These are phyloP conservation scores for Gastrolobium villosum DNA, from an alignment of 306 rosid species.

Conservation along the genomic window DNA sequence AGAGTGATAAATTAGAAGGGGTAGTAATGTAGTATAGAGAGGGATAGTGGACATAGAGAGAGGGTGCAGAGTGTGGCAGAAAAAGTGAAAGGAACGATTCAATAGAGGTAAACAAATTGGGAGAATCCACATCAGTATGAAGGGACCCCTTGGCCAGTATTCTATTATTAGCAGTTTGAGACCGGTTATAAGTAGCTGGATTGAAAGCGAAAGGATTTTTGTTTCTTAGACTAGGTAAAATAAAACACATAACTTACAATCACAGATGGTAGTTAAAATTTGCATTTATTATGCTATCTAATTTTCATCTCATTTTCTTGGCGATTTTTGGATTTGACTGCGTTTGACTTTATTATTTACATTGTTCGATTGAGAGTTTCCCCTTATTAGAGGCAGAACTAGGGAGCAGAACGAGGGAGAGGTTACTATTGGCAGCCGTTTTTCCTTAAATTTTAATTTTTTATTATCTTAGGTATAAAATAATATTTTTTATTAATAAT, in stretches of 20 bases:
- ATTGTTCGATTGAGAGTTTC: neutral
- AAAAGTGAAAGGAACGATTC: constrained; percentile 71
- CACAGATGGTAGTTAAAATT: neutral
- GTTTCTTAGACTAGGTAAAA: constrained; percentile 13
- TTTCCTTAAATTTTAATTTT: too few species aligned
- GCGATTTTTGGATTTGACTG: constrained; percentile 41
- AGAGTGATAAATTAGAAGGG: constrained; percentile 38
- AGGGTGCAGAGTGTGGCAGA: constrained; percentile 53
- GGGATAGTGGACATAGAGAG: constrained; percentile 37
- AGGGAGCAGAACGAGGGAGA: too few species aligned
- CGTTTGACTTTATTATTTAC: neutral
- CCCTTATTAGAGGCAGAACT: neutral
- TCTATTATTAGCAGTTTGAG: constrained; percentile 21
- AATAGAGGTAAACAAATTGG: constrained; percentile 50
- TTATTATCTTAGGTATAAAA: too few species aligned
- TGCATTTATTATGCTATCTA: constrained; percentile 47
- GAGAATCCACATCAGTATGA: constrained; percentile 56
- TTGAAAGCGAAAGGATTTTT: constrained; percentile 43
- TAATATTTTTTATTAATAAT: too few species aligned
- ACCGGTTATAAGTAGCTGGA: constrained; percentile 36
- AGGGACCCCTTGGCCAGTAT: constrained; percentile 30
- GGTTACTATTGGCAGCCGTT: too few species aligned
- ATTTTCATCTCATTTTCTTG: constrained; percentile 5
- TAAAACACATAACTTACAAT: neutral
- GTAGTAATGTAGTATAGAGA: constrained; percentile 24